Base-by-base conservation (phyloP, 2,329 filamentous ascomycete species). In the Fusarium sp. region DNA sequence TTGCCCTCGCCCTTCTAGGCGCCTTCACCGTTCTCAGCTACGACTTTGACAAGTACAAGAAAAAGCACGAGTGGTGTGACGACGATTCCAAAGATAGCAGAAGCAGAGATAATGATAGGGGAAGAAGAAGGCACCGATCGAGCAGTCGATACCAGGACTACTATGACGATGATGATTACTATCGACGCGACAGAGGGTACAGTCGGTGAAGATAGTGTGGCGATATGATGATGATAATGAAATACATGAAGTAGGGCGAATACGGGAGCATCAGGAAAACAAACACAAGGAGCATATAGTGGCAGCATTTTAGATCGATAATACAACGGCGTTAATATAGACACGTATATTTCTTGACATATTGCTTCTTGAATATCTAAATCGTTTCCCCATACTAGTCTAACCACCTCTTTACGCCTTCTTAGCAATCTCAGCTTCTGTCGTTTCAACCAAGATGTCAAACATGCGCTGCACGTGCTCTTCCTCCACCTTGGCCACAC, bases 381-480 rank as follows among this genome's bases (percentile, higher is more conserved):
- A 12, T 26, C 40, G 8, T 45, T 15, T 16, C 30, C 13, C 59
- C n/a, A 42, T 30, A 20, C 23, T 13, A n/a, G 9, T 47, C 45
- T 26, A 20, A 49, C 16, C 12, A 37, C 15, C 7, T 44, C 31
- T 45, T 40, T 40, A 53, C 12, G 28, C 59, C 53, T 60, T 60
- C 36, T 60, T 61, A 10, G 49, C 58, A 45, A 73, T 59, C 36
- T 70, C 53, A 15, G 87, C 81, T 74, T 85, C 84, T 0, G 90
- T 86, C 16, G 83, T 84, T 66, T 84, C 80, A 3, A 94, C 88
- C 37, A 97, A 77, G 57, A 92, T 86, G 15, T 92, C 87, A 82
- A 97, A 97, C 1, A 94, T 89, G 65, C 84, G 84, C 64, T 88
- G 83, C 6, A 97, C 80, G 77, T 93, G 91, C 79, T 92, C 90